These are phyloP conservation scores for Paraphoma sp. DNA, from an alignment of 2,329 filamentous ascomycete species.

Conservation along the genomic window DNA sequence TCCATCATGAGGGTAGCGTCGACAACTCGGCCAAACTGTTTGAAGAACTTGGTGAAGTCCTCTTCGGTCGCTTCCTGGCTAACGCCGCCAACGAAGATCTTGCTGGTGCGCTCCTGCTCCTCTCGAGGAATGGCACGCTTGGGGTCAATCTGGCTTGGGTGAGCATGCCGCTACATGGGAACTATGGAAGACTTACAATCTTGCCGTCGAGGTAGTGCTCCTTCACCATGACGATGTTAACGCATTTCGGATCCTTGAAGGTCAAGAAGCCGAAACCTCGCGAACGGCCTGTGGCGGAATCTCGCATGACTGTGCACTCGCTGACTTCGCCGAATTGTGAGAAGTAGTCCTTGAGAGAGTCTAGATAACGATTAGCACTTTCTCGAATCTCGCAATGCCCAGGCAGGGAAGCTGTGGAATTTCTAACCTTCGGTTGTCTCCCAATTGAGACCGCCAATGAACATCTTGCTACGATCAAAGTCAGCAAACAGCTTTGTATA, in stretches of 20 bases:
- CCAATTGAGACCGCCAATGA: slow-evolving; percentile 98
- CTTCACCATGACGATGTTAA: slow-evolving; percentile 99
- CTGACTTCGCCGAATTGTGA: slow-evolving; percentile 96
- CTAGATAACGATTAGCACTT: slow-evolving; percentile 55
- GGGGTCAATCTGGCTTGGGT: slow-evolving; percentile 80
- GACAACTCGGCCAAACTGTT: slow-evolving; percentile 92
- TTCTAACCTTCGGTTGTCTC: slow-evolving; percentile 95
- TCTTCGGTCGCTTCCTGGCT: slow-evolving; percentile 96
- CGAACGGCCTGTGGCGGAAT: slow-evolving; percentile 90
- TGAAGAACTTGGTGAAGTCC: slow-evolving; percentile 96
- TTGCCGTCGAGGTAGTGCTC: slow-evolving; percentile 98
- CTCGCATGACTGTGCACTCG: slow-evolving; percentile 99
- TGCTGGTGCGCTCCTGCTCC: slow-evolving; percentile 97
- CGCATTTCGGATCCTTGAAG: slow-evolving; percentile 96
- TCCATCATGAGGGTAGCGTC: slow-evolving; percentile 99
- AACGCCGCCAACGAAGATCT: slow-evolving; percentile 98
- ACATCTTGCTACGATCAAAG: slow-evolving; percentile 82
- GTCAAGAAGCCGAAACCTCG: slow-evolving; percentile 97
- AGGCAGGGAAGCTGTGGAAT: neutral
- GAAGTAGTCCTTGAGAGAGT: slow-evolving; percentile 96
- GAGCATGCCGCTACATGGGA: slow-evolving; percentile 21
- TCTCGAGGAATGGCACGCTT: slow-evolving; percentile 97
- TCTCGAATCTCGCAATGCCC: neutral
- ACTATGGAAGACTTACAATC: slow-evolving; percentile 72
- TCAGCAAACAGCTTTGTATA: slow-evolving; percentile 17